A percentile compares a stretch with the other conserved stretches of the same genome.
Evolutionary conservation across 1,139 yeast species (phyloP).

Genomic region (Saccharomycopsis hybrid): DNA sequence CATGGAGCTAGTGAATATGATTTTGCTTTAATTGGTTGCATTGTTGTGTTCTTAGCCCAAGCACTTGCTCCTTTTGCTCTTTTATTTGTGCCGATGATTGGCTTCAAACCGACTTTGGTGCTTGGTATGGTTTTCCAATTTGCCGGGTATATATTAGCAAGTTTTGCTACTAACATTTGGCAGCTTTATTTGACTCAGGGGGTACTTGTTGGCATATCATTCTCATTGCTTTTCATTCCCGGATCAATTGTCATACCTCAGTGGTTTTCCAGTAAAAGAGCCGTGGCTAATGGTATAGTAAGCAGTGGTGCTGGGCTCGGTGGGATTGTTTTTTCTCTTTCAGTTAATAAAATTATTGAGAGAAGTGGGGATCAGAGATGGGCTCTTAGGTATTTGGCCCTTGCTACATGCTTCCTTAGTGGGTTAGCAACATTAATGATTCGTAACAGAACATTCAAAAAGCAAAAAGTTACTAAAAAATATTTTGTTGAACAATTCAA

Average conservation of each 20-base stretch:
- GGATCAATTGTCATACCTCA: constrained; percentile 51
- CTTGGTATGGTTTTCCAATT: constrained; percentile 46
- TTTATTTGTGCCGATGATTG: constrained; percentile 33
- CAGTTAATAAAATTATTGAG: constrained; percentile 35
- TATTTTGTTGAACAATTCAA: constrained; percentile 20
- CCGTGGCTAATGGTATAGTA: constrained; percentile 56
- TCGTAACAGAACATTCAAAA: constrained; percentile 38
- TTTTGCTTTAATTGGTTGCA: constrained; percentile 55
- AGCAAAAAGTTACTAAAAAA: constrained; percentile 21
- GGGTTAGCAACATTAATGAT: constrained; percentile 37
- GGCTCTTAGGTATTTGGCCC: constrained; percentile 59
- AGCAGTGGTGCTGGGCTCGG: constrained; percentile 62
- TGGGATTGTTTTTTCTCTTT: constrained; percentile 45
- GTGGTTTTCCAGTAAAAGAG: constrained; percentile 53
- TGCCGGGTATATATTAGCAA: constrained; percentile 46
- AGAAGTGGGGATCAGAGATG: constrained; percentile 54
- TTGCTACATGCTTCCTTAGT: constrained; percentile 34
- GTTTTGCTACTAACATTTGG: constrained; percentile 47
- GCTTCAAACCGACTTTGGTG: constrained; percentile 31
- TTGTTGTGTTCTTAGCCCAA: constrained; percentile 44
- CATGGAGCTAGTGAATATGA: constrained; percentile 45
- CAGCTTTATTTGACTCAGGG: constrained; percentile 51
- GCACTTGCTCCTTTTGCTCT: constrained; percentile 46
- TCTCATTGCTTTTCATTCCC: constrained; percentile 47
- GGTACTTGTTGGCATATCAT: constrained; percentile 47